Percentiles rank a stretch among this genome's conserved stretches.
These are phyloP conservation scores for Discostella stelligeroides DNA, from an alignment of 108 stramenopile genomes.

Conservation along the genomic window DNA sequence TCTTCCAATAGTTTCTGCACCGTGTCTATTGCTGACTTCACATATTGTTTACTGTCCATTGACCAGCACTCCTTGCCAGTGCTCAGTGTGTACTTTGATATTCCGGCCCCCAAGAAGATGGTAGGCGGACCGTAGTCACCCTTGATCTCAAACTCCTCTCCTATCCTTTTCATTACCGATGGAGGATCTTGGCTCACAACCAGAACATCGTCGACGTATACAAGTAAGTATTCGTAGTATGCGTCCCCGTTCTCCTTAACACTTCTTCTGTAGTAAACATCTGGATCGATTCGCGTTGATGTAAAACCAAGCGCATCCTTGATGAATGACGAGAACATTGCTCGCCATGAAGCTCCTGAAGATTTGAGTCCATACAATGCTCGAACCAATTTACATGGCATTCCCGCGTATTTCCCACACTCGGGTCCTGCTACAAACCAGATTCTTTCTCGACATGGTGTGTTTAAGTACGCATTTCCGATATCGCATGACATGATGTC, in stretches of 20 bases:
- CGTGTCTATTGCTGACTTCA: conserved; percentile 5
- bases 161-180: not conserved
- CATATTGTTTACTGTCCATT: conserved; percentile 6
- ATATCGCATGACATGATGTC: conserved; percentile 47
- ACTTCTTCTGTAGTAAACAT: conserved; percentile 30
- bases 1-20: conserved; percentile 8
- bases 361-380: not conserved
- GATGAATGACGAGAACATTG: not conserved
- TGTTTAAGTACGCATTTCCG: conserved; percentile 59
- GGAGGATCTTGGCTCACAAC: not conserved
- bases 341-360: not conserved
- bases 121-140: not conserved
- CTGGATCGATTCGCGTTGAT: conserved; percentile 36
- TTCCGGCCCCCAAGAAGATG: conserved; percentile 1
- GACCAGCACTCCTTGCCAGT: no score
- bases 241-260: conserved; percentile 7
- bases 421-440: no score
- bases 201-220: conserved; percentile 46
- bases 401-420: no score
- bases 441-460: conserved; percentile 35
- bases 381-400: no score
- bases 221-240: no score
- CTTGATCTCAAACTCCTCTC: conserved; percentile 11
- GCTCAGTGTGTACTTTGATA: no score
- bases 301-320: conserved; percentile 22